Evolutionary conservation across 2,329 filamentous ascomycete species (phyloP).

Genomic region (Nannizziopsis arthrosporioides): DNA sequence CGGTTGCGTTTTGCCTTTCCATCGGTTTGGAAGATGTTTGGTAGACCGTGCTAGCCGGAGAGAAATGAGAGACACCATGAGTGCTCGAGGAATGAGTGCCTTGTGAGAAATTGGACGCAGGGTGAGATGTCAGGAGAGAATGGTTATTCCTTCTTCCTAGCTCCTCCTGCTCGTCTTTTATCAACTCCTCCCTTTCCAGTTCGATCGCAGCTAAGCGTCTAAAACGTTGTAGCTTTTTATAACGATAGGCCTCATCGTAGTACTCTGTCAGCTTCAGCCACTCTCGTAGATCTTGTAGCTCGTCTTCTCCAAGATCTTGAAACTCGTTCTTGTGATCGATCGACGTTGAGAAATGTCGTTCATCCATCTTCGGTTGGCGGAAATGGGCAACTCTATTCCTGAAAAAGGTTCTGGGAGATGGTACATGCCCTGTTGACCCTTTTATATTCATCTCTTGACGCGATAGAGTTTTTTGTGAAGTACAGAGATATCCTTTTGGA

Average conservation of each 20-base stretch:
- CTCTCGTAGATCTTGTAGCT: conserved; percentile 23
- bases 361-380: background rate
- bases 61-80: background rate
- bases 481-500: background rate
- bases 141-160: conserved; percentile 3
- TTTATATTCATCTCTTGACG: conserved; percentile 16
- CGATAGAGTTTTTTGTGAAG: conserved; percentile 11
- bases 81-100: background rate
- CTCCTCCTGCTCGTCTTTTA: conserved; percentile 14
- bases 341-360: background rate
- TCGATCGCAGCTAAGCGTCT: conserved; percentile 24
- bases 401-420: background rate
- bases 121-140: background rate
- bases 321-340: conserved; percentile 12
- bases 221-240: conserved; percentile 15
- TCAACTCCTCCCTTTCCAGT: conserved; percentile 19
- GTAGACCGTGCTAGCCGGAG: background rate
- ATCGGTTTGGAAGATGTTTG: background rate
- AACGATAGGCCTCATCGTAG: conserved; percentile 25
- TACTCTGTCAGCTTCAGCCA: conserved; percentile 29
- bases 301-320: conserved; percentile 7
- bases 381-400: background rate
- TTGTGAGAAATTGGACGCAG: too few relatives aligned
- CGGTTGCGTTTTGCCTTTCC: background rate
- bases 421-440: conserved; percentile 10